Evolutionary conservation across 176 grass and related monocot species (phyloP), one percentile per base, ranked within the genome.

Genomic region (Coix lacrymajobi): DNA sequence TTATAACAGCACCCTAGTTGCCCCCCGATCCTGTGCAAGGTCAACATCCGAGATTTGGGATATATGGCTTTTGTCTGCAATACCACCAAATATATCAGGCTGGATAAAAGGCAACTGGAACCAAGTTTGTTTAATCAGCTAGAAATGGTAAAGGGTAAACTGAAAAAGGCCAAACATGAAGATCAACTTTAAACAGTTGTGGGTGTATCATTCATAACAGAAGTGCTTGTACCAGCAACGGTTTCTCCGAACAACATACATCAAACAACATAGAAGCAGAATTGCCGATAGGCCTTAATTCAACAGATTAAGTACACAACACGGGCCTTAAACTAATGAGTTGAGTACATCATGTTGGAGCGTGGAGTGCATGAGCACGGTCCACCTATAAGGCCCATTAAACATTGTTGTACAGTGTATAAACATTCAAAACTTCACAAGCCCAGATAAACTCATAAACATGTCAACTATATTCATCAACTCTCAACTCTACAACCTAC

Each of bases 401-500:
- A 29, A 77, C 46, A 48, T 58, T 54, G 43, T 76, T 58, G 11
- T 56, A 82, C 79, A 73, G 3, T 38, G 66, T 30, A 41, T 38
- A 29, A 19, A 33, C 66, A 79, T 69, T 81, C 61, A 83, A 87
- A 87, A 87, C 36, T 81, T 71, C 52, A 70, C 38, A 44, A 66
- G 24, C 68, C 62, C 49, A 62, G 65, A 60, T 40, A 72, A 78
- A 66, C 66, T 79, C 69, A 60, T 40, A 72, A 78, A 66, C 66
- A 83, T 74, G 60, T 60, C 54, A 36, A 76, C 64, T 83, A 58
- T 81, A 77, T 81, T 81, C 82, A 89, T 79, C 60, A 75, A 49
- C 60, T 75, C 80, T 79, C 60, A 75, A 49, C 60, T 75, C 80
- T 90, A 90, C 68, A 83, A 58, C 4, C 75, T 87, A 83, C 69